These are phyloP conservation scores for Heterococcus sp. DNA, from an alignment of 108 stramenopile genomes.

Conservation along the genomic window DNA sequence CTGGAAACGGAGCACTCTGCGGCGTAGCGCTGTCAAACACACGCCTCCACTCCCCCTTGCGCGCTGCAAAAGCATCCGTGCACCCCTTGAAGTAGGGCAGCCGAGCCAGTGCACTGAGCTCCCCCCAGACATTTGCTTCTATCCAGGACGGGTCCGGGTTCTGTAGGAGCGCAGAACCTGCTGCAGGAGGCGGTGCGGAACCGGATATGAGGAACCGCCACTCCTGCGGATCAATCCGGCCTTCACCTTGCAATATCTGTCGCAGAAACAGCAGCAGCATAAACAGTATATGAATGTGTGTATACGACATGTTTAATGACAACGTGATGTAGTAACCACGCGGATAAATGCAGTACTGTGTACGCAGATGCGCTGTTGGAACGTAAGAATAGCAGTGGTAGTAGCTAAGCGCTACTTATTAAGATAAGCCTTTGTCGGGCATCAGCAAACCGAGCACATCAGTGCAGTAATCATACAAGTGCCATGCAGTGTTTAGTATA, in stretches of 20 bases:
- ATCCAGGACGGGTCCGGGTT: slow-evolving; percentile 57
- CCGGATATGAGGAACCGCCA: slow-evolving; percentile 66
- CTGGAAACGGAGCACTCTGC: slow-evolving; percentile 51
- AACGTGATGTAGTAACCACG: too few species aligned
- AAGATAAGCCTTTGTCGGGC: too few species aligned
- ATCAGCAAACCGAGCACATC: too few species aligned
- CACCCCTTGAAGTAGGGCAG: slow-evolving; percentile 51
- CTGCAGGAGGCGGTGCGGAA: slow-evolving; percentile 6
- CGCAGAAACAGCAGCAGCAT: too few species aligned
- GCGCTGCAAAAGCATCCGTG: slow-evolving; percentile 9
- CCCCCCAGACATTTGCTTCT: slow-evolving; percentile 55
- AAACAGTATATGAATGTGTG: too few species aligned
- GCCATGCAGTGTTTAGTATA: background rate
- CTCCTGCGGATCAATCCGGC: slow-evolving; percentile 49
- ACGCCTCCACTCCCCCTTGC: slow-evolving; percentile 10
- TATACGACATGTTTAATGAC: too few species aligned
- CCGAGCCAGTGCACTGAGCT: slow-evolving; percentile 32
- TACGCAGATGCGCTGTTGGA: too few species aligned
- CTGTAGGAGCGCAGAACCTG: slow-evolving; percentile 4
- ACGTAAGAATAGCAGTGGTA: too few species aligned
- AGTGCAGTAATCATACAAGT: too few species aligned
- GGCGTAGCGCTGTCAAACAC: slow-evolving; percentile 58
- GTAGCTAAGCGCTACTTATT: too few species aligned
- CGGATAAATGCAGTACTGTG: too few species aligned
- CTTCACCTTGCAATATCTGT: slow-evolving; percentile 49